phyloP scores from a whole-genome alignment of 345 rosid genomes.

The Capsella bursapastoris region DNA sequence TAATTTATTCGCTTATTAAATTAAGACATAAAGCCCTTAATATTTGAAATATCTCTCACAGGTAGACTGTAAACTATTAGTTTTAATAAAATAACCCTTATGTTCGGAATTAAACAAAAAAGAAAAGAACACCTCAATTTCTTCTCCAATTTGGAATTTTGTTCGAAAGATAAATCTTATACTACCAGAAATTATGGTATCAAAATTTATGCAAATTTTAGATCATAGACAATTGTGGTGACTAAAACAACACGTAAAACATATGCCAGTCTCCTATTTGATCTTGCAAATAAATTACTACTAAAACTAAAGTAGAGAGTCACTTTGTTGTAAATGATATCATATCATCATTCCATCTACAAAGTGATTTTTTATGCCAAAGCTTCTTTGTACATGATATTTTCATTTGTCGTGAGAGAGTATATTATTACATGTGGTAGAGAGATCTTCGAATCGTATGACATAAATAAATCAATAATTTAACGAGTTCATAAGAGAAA shows the following conservation, averaged over 20 bases:
- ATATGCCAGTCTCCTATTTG: too few relatives aligned
- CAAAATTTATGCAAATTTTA: neutral
- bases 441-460: conserved; percentile 31
- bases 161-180: neutral
- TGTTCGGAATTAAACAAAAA: neutral
- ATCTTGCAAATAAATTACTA: neutral
- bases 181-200: neutral
- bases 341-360: neutral
- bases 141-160: neutral
- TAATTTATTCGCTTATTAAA: neutral
- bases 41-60: neutral
- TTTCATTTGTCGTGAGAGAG: neutral
- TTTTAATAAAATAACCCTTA: neutral
- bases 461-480: conserved; percentile 4
- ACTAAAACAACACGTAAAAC: neutral
- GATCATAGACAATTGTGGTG: neutral
- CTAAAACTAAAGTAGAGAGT: neutral
- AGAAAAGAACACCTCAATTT: neutral
- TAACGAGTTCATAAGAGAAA: neutral
- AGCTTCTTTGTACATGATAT: neutral
- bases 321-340: too few relatives aligned
- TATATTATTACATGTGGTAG: neutral
- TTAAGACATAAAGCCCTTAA: neutral
- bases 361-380: conserved; percentile 13
- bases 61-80: neutral